Conservation (phyloP, 108 stramenopile genomes). For the Aurantiochytrium sp. region DNA sequence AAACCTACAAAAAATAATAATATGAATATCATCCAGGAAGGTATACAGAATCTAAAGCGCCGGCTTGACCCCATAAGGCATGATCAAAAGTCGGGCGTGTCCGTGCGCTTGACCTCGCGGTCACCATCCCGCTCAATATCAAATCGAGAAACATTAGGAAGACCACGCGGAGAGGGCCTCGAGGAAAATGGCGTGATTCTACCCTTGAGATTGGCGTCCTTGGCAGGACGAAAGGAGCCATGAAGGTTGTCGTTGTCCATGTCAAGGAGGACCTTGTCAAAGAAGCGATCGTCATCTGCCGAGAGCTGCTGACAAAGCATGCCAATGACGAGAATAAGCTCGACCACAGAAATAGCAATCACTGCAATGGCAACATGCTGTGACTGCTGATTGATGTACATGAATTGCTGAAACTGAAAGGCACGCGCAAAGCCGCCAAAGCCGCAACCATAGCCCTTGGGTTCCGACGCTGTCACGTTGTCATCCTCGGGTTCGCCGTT, state of each 20-base stretch:
- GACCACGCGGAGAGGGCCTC: too few species aligned
- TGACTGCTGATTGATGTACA: background rate
- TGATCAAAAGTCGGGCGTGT: too few species aligned
- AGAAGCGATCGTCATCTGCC: background rate
- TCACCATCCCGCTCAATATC: too few species aligned
- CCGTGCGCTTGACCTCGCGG: too few species aligned
- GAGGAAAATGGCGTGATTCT: too few species aligned
- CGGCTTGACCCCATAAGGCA: too few species aligned
- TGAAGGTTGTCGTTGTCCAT: background rate
- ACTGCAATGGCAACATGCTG: background rate
- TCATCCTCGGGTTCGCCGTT: background rate
- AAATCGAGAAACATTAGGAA: too few species aligned
- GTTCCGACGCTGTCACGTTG: background rate
- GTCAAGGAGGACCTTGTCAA: background rate
- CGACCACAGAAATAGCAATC: background rate
- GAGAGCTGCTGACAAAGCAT: background rate
- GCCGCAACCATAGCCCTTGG: conserved; percentile 11
- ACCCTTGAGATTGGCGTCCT: too few species aligned
- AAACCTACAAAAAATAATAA: too few species aligned
- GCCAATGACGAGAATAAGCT: background rate
- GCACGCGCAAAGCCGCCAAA: conserved; percentile 4
- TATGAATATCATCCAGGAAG: too few species aligned
- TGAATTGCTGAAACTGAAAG: background rate
- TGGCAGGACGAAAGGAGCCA: too few species aligned
- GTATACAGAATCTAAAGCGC: too few species aligned